phyloP scores from a whole-genome alignment of 306 rosid genomes.

The Trifolium repens region DNA sequence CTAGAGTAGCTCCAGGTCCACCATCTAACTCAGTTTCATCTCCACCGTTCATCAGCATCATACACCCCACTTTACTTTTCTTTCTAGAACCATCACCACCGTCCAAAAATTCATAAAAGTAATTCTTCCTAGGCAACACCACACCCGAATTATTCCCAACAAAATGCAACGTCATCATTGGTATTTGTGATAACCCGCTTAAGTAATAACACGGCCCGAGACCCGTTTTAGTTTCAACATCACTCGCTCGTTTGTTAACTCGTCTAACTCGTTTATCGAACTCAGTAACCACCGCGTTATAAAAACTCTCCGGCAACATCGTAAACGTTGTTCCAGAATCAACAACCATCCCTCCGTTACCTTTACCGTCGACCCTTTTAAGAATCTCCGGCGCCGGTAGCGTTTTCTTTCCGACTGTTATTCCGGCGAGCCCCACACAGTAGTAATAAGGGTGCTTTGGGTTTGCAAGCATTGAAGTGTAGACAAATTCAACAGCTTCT shows the following conservation, averaged over 20 bases:
- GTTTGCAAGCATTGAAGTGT: slow-evolving; percentile 76
- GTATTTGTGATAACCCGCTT: slow-evolving; percentile 49
- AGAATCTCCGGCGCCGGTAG: slow-evolving; percentile 70
- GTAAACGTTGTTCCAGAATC: slow-evolving; percentile 95
- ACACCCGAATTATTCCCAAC: slow-evolving; percentile 69
- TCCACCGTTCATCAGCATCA: slow-evolving; percentile 96
- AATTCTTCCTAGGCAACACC: slow-evolving; percentile 74
- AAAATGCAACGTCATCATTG: slow-evolving; percentile 67
- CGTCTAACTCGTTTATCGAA: slow-evolving; percentile 68
- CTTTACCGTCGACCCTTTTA: slow-evolving; percentile 55
- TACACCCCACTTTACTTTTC: slow-evolving; percentile 73
- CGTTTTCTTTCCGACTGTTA: slow-evolving; percentile 59
- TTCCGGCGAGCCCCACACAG: slow-evolving; percentile 71
- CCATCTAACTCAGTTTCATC: slow-evolving; percentile 71
- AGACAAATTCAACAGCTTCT: slow-evolving; percentile 50
- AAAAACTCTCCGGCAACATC: slow-evolving; percentile 75
- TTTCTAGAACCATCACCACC: slow-evolving; percentile 51
- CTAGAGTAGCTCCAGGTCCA: slow-evolving; percentile 91
- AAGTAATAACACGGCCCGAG: slow-evolving; percentile 77
- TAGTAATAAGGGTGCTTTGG: slow-evolving; percentile 89
- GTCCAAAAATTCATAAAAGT: slow-evolving; percentile 77
- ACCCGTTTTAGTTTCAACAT: slow-evolving; percentile 70
- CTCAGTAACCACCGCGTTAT: slow-evolving; percentile 68
- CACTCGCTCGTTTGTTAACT: slow-evolving; percentile 65
- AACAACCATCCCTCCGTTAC: slow-evolving; percentile 83